Evolutionary conservation across 2,329 filamentous ascomycete genomes (phyloP).

Genomic region (Phoma sp.): DNA sequence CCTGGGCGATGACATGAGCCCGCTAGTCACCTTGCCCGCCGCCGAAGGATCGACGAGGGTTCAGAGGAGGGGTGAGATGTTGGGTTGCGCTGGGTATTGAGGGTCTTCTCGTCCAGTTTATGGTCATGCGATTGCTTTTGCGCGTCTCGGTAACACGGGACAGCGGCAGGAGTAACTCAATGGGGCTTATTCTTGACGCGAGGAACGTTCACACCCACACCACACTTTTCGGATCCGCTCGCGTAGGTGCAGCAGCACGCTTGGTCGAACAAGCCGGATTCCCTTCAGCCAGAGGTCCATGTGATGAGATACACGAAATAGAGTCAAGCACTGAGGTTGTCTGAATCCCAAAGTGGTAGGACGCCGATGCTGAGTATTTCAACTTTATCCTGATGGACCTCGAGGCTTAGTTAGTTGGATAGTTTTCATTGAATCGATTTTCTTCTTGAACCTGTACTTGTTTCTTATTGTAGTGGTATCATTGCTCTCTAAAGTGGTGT

Average conservation of each 20-base stretch:
- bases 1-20: constrained; percentile 92
- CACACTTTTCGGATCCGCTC: constrained; percentile 53
- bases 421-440: not conserved
- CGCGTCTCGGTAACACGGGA: constrained; percentile 45
- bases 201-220: constrained; percentile 69
- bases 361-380: constrained; percentile 51
- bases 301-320: constrained; percentile 92
- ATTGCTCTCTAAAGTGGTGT: not conserved
- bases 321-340: constrained; percentile 96
- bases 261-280: constrained; percentile 74
- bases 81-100: constrained; percentile 41
- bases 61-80: constrained; percentile 42
- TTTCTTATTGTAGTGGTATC: constrained; percentile 8
- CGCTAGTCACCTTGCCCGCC: constrained; percentile 56
- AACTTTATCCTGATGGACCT: constrained; percentile 57
- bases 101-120: constrained; percentile 85
- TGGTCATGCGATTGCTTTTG: constrained; percentile 95
- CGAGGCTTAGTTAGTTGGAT: constrained; percentile 37
- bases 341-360: constrained; percentile 55
- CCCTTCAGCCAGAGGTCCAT: constrained; percentile 58
- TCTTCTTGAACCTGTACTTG: not conserved
- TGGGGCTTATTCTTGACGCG: constrained; percentile 99
- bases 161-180: constrained; percentile 81
- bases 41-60: constrained; percentile 28
- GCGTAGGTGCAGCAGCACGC: constrained; percentile 53